Conservation (phyloP, 768 basidiomycete genomes). For the Chalciporus pseudorubinellus region DNA sequence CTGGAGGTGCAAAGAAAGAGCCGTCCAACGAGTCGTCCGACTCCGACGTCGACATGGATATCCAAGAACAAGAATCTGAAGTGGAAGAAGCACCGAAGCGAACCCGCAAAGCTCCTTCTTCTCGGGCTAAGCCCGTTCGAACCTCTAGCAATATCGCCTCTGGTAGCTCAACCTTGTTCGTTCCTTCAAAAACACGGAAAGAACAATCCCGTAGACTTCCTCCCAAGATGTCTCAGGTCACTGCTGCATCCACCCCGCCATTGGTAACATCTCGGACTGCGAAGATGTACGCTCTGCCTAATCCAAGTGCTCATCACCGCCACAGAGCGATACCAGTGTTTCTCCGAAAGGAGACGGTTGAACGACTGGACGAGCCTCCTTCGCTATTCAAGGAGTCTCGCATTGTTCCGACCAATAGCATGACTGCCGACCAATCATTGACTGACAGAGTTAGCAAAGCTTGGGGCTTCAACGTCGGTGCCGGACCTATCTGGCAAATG, state of each 20-base stretch:
- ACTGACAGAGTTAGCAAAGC: slow-evolving; percentile 59
- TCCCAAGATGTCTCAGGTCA: slow-evolving; percentile 8
- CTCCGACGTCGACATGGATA: slow-evolving; percentile 26
- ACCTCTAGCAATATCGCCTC: not conserved
- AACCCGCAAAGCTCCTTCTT: slow-evolving; percentile 7
- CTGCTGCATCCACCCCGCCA: slow-evolving; percentile 6
- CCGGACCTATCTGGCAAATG: slow-evolving; percentile 78
- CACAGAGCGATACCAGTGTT: slow-evolving; percentile 67
- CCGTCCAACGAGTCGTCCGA: slow-evolving; percentile 36
- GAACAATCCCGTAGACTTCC: slow-evolving; percentile 21
- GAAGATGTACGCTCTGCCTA: slow-evolving; percentile 57
- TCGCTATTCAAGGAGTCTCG: slow-evolving; percentile 45
- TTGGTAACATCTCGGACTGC: slow-evolving; percentile 12
- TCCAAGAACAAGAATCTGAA: slow-evolving; percentile 12
- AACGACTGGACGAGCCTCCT: slow-evolving; percentile 56
- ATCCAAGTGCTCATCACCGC: slow-evolving; percentile 68
- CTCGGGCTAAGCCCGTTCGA: not conserved
- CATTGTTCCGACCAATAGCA: slow-evolving; percentile 52
- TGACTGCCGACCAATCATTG: slow-evolving; percentile 47
- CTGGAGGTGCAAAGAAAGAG: slow-evolving; percentile 27
- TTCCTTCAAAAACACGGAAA: slow-evolving; percentile 13
- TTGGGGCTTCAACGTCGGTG: slow-evolving; percentile 72
- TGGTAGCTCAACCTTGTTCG: not conserved
- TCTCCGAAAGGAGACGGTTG: slow-evolving; percentile 47
- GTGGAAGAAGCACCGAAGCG: slow-evolving; percentile 16